A percentile compares a stretch with the other conserved stretches of the same genome.
These are phyloP conservation scores for Salix dunnii DNA, from an alignment of 345 rosid genomes.

Conservation along the genomic window DNA sequence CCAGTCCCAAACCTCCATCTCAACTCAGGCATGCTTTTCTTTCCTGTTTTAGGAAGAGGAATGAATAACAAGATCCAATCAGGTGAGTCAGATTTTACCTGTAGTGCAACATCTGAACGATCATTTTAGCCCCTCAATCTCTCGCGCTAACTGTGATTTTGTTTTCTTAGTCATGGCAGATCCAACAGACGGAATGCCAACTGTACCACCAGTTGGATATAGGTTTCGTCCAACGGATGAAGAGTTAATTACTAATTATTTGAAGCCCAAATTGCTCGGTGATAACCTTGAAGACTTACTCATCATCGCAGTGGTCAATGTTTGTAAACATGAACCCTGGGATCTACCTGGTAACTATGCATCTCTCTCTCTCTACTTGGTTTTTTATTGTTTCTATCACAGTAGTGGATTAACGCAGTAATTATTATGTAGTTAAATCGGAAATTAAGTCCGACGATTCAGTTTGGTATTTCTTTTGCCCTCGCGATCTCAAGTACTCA, in stretches of 20 bases:
- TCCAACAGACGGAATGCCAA: too few species aligned
- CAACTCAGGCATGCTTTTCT: background rate
- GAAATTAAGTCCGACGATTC: background rate
- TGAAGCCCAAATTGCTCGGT: constrained; percentile 26
- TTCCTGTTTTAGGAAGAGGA: constrained; percentile 26
- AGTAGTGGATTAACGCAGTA: background rate
- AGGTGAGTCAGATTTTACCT: background rate
- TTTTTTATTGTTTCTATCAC: background rate
- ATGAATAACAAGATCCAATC: constrained; percentile 5
- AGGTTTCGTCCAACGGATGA: constrained; percentile 46
- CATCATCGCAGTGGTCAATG: constrained; percentile 31
- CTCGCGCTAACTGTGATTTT: background rate
- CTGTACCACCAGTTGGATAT: background rate
- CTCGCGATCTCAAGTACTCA: constrained; percentile 16
- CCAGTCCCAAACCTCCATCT: background rate
- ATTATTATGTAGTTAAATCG: constrained; percentile 2
- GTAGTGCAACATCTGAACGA: too few species aligned
- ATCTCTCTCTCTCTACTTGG: background rate
- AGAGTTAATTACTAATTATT: constrained; percentile 31
- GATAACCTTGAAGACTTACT: background rate
- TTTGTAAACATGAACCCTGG: constrained; percentile 49
- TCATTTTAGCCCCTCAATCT: background rate
- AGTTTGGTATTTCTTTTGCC: constrained; percentile 42
- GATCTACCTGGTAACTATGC: constrained; percentile 34
- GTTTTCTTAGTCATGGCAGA: background rate